Conservation (phyloP, 2,329 filamentous ascomycete genomes). For the Juglanconis oblonga region DNA sequence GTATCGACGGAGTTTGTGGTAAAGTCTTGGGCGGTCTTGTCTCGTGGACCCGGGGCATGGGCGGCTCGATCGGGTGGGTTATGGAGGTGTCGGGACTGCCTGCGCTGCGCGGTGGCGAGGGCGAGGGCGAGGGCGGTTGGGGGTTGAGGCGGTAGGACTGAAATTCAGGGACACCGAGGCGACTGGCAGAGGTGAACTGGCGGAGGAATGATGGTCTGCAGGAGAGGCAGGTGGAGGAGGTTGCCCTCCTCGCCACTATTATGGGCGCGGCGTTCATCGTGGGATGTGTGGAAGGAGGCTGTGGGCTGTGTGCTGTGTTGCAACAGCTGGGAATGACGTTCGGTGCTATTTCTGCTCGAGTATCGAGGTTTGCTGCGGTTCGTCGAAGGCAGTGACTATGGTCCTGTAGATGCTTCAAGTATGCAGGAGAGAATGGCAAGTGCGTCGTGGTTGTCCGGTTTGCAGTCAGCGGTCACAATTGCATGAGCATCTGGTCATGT, state of each 20-base stretch:
- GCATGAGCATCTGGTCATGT: constrained; percentile 6
- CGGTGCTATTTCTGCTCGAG: constrained; percentile 13
- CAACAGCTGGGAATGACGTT: constrained; percentile 16
- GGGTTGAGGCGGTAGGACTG: constrained; percentile 51
- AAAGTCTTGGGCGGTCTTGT: constrained; percentile 42
- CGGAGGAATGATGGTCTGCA: constrained; percentile 40
- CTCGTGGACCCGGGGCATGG: constrained; percentile 50
- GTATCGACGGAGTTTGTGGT: constrained; percentile 35
- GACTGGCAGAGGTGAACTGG: constrained; percentile 38
- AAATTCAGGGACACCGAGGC: constrained; percentile 34
- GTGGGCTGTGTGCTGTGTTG: neutral
- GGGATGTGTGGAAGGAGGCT: neutral
- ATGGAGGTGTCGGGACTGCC: constrained; percentile 46
- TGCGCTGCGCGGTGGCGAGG: constrained; percentile 40
- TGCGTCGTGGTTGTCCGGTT: neutral
- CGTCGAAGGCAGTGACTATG: neutral
- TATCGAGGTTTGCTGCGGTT: too few relatives aligned
- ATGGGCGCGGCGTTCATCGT: constrained; percentile 42
- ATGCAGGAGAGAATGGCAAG: neutral
- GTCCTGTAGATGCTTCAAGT: neutral
- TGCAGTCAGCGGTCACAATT: neutral
- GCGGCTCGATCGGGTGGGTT: constrained; percentile 35
- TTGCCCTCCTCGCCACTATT: constrained; percentile 30
- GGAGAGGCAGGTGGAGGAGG: constrained; percentile 37
- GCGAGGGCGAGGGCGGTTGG: constrained; percentile 34